A percentile compares a stretch with the other conserved stretches of the same genome.
Conservation (phyloP, 768 basidiomycete genomes). For the Tricholoma flavovirens region DNA sequence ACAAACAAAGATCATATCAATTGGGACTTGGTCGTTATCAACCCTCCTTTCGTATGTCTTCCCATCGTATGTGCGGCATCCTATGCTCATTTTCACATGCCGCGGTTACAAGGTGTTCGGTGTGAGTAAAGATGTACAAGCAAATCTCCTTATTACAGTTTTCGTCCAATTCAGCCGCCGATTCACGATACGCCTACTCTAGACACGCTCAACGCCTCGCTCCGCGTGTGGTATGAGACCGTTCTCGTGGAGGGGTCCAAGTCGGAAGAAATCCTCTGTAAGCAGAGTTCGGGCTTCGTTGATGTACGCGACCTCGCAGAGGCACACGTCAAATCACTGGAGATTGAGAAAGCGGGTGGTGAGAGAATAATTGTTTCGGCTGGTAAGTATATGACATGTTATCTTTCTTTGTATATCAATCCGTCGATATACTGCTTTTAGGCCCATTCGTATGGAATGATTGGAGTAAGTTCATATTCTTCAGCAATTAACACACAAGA, state of each 20-base stretch:
- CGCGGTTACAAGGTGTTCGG: slow-evolving; percentile 24
- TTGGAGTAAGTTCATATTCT: slow-evolving; percentile 22
- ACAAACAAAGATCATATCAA: slow-evolving; percentile 34
- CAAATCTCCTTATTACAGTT: background rate
- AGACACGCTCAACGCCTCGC: slow-evolving; percentile 34
- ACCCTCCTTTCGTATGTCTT: slow-evolving; percentile 45
- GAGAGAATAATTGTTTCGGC: slow-evolving; percentile 48
- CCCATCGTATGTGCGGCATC: background rate
- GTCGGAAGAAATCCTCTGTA: slow-evolving; percentile 14
- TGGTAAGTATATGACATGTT: slow-evolving; percentile 1
- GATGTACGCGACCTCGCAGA: slow-evolving; percentile 54
- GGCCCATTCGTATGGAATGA: slow-evolving; percentile 28
- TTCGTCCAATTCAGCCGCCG: slow-evolving; percentile 25
- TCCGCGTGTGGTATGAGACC: slow-evolving; percentile 23
- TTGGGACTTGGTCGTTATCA: slow-evolving; percentile 51
- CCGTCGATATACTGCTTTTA: background rate
- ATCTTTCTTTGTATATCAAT: background rate
- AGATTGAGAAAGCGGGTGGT: slow-evolving; percentile 44
- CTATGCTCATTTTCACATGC: background rate
- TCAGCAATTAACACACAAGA: background rate
- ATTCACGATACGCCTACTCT: slow-evolving; percentile 34
- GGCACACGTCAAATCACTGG: slow-evolving; percentile 49
- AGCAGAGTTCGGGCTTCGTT: slow-evolving; percentile 29
- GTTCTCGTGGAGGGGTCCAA: slow-evolving; percentile 19
- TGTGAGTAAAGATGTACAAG: slow-evolving; percentile 11